Evolutionary conservation across 106 monocot species (phyloP).

Genomic region (Dactylorhiza incarnata): DNA sequence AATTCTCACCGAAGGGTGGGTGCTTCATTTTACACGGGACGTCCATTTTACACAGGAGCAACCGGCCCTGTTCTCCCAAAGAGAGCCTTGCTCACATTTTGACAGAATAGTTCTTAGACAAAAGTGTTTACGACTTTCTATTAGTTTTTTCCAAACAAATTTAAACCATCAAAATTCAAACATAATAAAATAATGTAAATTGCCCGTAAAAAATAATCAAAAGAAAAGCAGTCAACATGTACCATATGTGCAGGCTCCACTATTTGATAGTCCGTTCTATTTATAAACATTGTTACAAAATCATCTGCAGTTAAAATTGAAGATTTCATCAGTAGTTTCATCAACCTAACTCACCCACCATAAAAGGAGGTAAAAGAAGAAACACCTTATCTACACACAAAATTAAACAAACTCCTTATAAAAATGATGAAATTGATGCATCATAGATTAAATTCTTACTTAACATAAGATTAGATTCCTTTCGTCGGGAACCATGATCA

Average conservation of each 20-base stretch:
- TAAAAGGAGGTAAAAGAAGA: not conserved
- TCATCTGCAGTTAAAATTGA: conserved; percentile 53
- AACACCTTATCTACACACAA: not conserved
- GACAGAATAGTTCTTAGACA: not conserved
- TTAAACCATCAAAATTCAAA: not conserved
- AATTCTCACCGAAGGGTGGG: too few relatives aligned
- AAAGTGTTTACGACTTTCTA: not conserved
- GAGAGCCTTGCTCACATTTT: not conserved
- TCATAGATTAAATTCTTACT: conserved; percentile 31
- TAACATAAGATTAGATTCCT: conserved; percentile 90
- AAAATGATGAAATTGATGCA: conserved; percentile 1
- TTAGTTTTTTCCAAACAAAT: not conserved
- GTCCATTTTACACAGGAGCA: too few relatives aligned
- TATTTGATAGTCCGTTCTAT: conserved; percentile 58
- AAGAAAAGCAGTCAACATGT: conserved; percentile 2
- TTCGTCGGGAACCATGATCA: conserved; percentile 85
- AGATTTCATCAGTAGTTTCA: not conserved
- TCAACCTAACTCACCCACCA: not conserved
- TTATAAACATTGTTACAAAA: conserved; percentile 83
- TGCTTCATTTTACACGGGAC: too few relatives aligned
- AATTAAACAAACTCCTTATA: not conserved
- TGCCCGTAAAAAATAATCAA: not conserved
- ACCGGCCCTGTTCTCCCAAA: too few relatives aligned
- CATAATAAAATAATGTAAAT: not conserved
- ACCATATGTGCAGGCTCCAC: conserved; percentile 99